phyloP scores from a whole-genome alignment of 257 asterid species.

The Penstemon barbatus region DNA sequence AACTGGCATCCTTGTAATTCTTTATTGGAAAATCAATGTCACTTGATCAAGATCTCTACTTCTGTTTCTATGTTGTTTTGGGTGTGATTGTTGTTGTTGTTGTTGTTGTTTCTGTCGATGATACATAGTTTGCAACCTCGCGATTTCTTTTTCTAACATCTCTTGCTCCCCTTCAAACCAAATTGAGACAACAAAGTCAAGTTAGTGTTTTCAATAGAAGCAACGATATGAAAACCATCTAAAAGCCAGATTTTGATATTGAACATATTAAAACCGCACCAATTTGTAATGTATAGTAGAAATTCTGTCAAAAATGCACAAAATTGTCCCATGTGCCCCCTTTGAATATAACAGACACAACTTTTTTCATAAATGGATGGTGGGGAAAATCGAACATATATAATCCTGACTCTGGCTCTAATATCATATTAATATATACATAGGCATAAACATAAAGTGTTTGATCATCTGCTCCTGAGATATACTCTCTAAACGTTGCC shows the following conservation, averaged over 20 bases:
- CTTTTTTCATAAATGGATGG: too few relatives aligned
- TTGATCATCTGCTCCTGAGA: slow-evolving; percentile 84
- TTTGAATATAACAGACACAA: too few relatives aligned
- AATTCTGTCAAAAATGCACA: too few relatives aligned
- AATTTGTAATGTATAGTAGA: too few relatives aligned
- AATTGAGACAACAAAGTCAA: background rate
- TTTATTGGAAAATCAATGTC: slow-evolving; percentile 24
- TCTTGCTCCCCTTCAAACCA: slow-evolving; percentile 79
- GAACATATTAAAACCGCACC: too few relatives aligned
- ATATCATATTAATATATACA: too few relatives aligned
- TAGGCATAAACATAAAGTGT: slow-evolving; percentile 37
- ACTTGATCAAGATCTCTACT: slow-evolving; percentile 45
- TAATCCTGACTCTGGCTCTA: too few relatives aligned
- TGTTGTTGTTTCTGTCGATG: slow-evolving; percentile 58
- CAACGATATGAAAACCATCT: too few relatives aligned
- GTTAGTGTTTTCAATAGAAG: background rate
- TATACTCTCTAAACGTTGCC: slow-evolving; percentile 69
- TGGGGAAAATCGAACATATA: too few relatives aligned
- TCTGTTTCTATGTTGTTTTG: slow-evolving; percentile 51
- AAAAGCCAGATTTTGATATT: too few relatives aligned
- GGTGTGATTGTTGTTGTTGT: slow-evolving; percentile 41
- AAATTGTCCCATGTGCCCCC: too few relatives aligned
- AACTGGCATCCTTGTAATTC: slow-evolving; percentile 40
- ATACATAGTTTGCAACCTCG: slow-evolving; percentile 60
- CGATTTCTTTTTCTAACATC: slow-evolving; percentile 76